Conservation (phyloP, 2,329 filamentous ascomycete genomes). For the Pseudogymnoascus sp. region DNA sequence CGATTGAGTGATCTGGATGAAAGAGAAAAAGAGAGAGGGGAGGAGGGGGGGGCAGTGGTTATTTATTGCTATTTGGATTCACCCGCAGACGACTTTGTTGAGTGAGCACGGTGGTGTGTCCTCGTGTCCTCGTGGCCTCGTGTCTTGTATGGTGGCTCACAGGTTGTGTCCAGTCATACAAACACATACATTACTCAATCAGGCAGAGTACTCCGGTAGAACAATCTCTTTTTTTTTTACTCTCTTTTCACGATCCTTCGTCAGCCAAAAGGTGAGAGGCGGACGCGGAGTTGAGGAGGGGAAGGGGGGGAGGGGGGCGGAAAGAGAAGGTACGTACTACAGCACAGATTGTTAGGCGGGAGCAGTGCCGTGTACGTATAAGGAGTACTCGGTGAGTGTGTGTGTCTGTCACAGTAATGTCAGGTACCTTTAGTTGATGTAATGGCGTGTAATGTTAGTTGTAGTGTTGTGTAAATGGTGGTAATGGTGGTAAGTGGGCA, state of each 20-base stretch:
- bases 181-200: constrained; percentile 1
- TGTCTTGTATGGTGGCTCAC: background rate
- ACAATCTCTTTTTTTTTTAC: background rate
- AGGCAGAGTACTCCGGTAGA: background rate
- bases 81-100: background rate
- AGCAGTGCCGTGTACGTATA: constrained; percentile 1
- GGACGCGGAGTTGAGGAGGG: background rate
- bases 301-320: background rate
- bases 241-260: constrained; percentile 1
- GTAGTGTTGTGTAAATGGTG: background rate
- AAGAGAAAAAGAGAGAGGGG: background rate
- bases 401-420: background rate
- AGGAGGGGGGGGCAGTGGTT: background rate
- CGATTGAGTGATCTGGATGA: background rate
- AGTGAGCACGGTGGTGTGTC: background rate
- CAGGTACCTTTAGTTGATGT: background rate
- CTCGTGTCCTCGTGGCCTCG: background rate
- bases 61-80: constrained; percentile 1
- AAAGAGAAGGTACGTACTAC: background rate
- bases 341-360: background rate
- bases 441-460: background rate
- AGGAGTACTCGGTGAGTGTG: background rate
- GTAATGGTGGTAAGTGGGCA: background rate
- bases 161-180: background rate
- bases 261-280: background rate